Evolutionary conservation across 2,329 filamentous ascomycete species (phyloP).

Genomic region (Berkeleyomyces basicola): DNA sequence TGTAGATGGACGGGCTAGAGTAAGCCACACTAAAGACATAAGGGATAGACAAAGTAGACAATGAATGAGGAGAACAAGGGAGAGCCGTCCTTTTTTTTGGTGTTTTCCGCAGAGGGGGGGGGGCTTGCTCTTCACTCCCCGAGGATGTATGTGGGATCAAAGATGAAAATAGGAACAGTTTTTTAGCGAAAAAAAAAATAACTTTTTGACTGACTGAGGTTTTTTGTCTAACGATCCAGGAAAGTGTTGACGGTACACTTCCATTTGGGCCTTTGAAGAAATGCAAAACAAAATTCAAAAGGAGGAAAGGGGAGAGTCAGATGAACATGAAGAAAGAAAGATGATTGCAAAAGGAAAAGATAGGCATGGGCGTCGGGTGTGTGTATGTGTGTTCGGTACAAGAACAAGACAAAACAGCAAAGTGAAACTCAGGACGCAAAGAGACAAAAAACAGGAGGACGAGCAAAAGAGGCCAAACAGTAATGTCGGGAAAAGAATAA

Average conservation of each 20-base stretch:
- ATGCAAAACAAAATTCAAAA: conserved; percentile 6
- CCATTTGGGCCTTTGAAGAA: conserved; percentile 2
- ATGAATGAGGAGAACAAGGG: no score
- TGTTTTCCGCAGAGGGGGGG: no score
- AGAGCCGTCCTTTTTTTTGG: no score
- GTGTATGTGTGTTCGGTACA: neutral
- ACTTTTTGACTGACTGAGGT: conserved; percentile 12
- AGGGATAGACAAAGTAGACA: no score
- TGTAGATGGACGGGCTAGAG: no score
- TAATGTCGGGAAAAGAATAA: neutral
- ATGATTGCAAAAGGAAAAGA: neutral
- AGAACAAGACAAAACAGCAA: neutral
- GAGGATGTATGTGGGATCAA: neutral
- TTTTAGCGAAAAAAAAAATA: conserved; percentile 8
- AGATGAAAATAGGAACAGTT: neutral
- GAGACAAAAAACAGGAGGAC: conserved; percentile 2
- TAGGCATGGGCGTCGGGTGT: neutral
- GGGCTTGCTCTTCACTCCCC: no score
- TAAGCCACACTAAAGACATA: no score
- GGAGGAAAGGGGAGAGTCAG: neutral
- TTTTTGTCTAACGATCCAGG: conserved; percentile 9
- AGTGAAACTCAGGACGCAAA: conserved; percentile 1
- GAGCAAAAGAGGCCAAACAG: neutral
- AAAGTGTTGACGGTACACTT: neutral
- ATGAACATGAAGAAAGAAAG: neutral